Conservation (phyloP, 2,329 filamentous ascomycete species). For the Colletotrichum sp. region DNA sequence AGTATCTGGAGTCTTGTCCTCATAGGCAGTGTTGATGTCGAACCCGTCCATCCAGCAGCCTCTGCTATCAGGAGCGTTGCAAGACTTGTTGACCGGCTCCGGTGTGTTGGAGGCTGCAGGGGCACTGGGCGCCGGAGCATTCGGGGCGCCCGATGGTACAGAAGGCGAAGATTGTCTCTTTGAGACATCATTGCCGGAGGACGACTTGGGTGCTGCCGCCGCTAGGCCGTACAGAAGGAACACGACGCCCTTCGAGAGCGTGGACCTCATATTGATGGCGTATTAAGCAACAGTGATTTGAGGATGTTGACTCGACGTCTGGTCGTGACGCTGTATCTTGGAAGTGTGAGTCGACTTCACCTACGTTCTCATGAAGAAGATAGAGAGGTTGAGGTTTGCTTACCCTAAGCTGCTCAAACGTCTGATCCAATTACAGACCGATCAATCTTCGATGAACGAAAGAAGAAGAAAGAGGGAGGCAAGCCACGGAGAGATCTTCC, state of each 20-base stretch:
- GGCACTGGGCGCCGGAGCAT: neutral
- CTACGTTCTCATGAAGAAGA: neutral
- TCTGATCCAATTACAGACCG: neutral
- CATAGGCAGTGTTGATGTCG: constrained; percentile 30
- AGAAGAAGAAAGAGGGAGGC: neutral
- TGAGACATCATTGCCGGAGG: neutral
- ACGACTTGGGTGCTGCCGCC: neutral
- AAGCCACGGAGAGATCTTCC: neutral
- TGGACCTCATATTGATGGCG: constrained; percentile 2
- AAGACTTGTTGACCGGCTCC: constrained; percentile 2
- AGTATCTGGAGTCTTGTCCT: constrained; percentile 35
- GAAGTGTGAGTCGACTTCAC: neutral
- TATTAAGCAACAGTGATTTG: neutral
- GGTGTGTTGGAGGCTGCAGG: neutral
- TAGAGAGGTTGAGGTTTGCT: neutral
- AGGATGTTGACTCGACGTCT: neutral
- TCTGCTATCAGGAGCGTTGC: constrained; percentile 27
- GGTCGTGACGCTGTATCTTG: neutral
- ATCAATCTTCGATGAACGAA: neutral
- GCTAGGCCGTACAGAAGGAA: constrained; percentile 12
- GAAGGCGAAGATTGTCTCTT: neutral
- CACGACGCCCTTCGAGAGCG: neutral
- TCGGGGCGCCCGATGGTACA: neutral
- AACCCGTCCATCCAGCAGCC: constrained; percentile 30
- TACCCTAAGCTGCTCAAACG: neutral